A percentile compares a stretch with the other conserved stretches of the same genome.
Evolutionary conservation across 192 early-diverging fungal species (phyloP).

Genomic region (Spizellomyces sp.): DNA sequence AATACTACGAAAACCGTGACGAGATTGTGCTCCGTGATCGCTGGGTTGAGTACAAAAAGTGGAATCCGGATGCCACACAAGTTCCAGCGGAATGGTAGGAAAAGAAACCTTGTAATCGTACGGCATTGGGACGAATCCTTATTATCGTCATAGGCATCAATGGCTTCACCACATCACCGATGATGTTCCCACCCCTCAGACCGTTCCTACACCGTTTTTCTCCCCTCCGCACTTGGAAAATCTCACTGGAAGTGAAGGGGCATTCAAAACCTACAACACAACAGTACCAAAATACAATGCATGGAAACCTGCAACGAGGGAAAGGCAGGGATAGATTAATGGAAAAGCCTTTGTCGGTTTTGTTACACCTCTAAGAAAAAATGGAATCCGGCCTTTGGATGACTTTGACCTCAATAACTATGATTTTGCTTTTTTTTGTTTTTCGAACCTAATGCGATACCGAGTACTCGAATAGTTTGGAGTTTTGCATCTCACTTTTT

Average conservation of each 20-base stretch:
- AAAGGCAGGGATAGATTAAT: slow-evolving; percentile 28
- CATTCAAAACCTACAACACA: slow-evolving; percentile 57
- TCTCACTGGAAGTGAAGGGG: slow-evolving; percentile 47
- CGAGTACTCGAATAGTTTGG: too few relatives aligned
- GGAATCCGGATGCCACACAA: slow-evolving; percentile 56
- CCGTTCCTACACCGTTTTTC: slow-evolving; percentile 51
- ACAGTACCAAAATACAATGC: slow-evolving; percentile 44
- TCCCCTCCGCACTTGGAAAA: slow-evolving; percentile 37
- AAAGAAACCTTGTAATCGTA: too few relatives aligned
- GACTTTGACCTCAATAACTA: too few relatives aligned
- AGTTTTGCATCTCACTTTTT: too few relatives aligned
- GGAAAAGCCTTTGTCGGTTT: background rate
- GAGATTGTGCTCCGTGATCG: slow-evolving; percentile 49
- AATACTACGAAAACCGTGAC: slow-evolving; percentile 55
- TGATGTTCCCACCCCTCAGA: slow-evolving; percentile 45
- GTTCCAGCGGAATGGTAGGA: slow-evolving; percentile 58
- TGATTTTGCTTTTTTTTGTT: too few relatives aligned
- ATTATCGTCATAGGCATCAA: slow-evolving; percentile 45
- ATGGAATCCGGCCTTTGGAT: too few relatives aligned
- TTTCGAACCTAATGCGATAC: too few relatives aligned
- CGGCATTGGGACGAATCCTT: background rate
- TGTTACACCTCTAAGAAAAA: too few relatives aligned
- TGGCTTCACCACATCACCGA: slow-evolving; percentile 59
- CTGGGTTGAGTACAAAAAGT: slow-evolving; percentile 55
- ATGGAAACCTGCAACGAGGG: slow-evolving; percentile 42